A percentile compares a stretch with the other conserved stretches of the same genome.
These are phyloP conservation scores for Hordeum pubiflorum DNA, from an alignment of 202 grass and related monocot genomes.

Conservation along the genomic window DNA sequence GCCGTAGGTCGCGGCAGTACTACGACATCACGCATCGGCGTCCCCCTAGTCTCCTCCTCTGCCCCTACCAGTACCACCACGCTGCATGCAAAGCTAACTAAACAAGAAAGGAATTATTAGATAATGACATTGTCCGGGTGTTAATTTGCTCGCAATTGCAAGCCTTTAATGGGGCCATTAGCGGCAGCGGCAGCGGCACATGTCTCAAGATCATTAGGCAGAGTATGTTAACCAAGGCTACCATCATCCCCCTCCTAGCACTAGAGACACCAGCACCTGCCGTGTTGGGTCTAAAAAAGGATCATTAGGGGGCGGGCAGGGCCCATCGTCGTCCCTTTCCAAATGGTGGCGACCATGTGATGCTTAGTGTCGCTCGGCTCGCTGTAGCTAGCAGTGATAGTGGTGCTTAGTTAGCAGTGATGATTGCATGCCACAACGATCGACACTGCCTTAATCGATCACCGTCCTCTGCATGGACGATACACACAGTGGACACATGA, in stretches of 20 bases:
- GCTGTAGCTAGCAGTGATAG: neutral
- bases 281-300: conserved; percentile 35
- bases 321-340: neutral
- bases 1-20: conserved; percentile 22
- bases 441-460: too few relatives aligned
- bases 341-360: conserved; percentile 53
- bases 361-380: neutral
- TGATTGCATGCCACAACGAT: too few relatives aligned
- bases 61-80: neutral
- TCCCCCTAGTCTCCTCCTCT: neutral
- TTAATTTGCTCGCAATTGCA: conserved; percentile 9
- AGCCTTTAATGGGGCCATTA: conserved; percentile 36
- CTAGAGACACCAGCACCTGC: conserved; percentile 48
- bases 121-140: neutral
- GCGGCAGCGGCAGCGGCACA: conserved; percentile 43
- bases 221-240: conserved; percentile 35
- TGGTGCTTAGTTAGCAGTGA: neutral
- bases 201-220: conserved; percentile 55
- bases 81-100: neutral
- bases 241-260: neutral
- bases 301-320: conserved; percentile 30
- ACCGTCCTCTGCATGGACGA: neutral
- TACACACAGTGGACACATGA: neutral
- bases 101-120: neutral
- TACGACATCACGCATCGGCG: neutral